A percentile compares a stretch with the other conserved stretches of the same genome.
Conservation (phyloP, 352 stramenopile species). For the Blastocystis sp. region DNA sequence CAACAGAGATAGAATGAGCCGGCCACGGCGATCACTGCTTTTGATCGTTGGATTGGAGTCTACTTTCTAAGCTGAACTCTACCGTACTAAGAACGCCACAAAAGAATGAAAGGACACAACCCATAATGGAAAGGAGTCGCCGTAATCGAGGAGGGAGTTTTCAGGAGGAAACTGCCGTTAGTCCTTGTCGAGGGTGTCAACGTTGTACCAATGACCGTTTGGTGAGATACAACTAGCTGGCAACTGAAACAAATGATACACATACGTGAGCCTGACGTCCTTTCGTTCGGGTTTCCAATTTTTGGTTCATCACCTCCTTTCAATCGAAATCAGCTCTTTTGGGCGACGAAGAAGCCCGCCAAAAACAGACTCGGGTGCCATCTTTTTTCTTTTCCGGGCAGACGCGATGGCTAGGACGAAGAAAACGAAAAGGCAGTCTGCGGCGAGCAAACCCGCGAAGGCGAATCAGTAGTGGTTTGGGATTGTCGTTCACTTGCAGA, state of each 20-base stretch:
- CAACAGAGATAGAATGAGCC: no score
- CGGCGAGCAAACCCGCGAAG: background rate
- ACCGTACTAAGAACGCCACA: no score
- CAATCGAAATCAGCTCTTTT: background rate
- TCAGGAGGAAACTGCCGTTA: background rate
- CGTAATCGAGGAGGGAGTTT: constrained; percentile 10
- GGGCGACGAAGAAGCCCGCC: constrained; percentile 55
- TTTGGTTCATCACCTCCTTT: constrained; percentile 36
- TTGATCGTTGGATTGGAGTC: no score
- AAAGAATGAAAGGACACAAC: background rate
- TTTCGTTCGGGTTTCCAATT: constrained; percentile 31
- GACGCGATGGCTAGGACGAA: background rate
- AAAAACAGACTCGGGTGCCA: constrained; percentile 12
- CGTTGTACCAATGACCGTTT: constrained; percentile 66
- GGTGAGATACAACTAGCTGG: constrained; percentile 67
- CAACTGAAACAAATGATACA: constrained; percentile 54
- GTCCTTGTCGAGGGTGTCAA: constrained; percentile 65
- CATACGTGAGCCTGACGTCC: background rate
- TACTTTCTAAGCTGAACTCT: no score
- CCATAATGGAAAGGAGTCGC: constrained; percentile 33
- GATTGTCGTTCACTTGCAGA: background rate
- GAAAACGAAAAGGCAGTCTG: background rate
- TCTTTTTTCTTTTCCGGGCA: constrained; percentile 22
- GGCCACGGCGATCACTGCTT: no score
- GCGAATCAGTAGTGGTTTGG: background rate